Base-by-base conservation (phyloP, 768 basidiomycete species). In the Collybiopsis confluens region DNA sequence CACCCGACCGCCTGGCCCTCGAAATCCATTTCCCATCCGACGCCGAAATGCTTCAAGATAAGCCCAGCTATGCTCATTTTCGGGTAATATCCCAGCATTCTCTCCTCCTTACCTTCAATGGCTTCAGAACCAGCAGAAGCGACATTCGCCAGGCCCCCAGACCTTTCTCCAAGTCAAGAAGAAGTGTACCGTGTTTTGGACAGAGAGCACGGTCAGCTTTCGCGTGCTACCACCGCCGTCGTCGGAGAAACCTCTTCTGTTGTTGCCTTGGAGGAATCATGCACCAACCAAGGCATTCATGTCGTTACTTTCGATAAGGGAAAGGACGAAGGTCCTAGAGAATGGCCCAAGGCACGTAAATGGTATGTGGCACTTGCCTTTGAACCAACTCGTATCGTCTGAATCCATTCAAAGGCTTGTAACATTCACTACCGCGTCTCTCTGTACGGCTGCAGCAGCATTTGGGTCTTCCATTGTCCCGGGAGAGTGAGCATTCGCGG, bases 391-490 rank as follows among this genome's bases (percentile, higher is more conserved):
- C 2, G 16, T 4, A 11, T 28, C 11, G n/a, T 2, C 20, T 9
- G 16, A 15, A 1, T 20, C 38, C 9, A 11, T 40, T 50, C 30
- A 7, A 38, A 74, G 73, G 73, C 69, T 65, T 56, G 58, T 73
- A 20, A 74, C 71, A 1, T 49, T 66, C 18, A 58, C 67, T 18
- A 65, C 73, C 1, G 68, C 70, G 1, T 65, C 68, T 41, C 62
- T 75, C 11, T 73, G 73, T 54, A 58, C 70, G 23, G 65, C 70
- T 7, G 73, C 72, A 20, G 73, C 72, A 20, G 68, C 71, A 1
- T 52, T 74, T 2, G 72, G 70, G 3, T 71, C 69, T 54, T 73
- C 72, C 4, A 68, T 74, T 53, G 64, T 73, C 28, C 73, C 72
- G 33, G 73, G 70, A 67, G 70, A 73, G 72, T 74, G 50, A 41